phyloP scores from a whole-genome alignment of 345 rosid genomes.

The Triadica sebifera region DNA sequence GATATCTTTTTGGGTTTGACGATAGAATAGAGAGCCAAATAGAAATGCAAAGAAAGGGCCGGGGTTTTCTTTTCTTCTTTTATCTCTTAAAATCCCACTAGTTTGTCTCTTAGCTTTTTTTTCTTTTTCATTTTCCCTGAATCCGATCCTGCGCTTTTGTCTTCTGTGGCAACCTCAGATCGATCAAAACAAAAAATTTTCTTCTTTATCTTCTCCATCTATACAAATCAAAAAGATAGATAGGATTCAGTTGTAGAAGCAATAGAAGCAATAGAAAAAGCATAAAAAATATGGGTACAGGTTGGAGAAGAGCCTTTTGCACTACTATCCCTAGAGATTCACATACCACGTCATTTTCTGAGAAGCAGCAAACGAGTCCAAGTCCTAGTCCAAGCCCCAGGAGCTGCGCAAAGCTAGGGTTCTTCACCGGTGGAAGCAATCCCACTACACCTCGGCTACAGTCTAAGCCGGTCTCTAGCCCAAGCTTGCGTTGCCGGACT shows the following conservation, averaged over 20 bases:
- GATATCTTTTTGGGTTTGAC: constrained; percentile 26
- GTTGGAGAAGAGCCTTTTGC: constrained; percentile 98
- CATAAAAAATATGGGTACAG: constrained; percentile 61
- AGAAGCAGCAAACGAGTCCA: constrained; percentile 35
- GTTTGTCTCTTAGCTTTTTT: constrained; percentile 28
- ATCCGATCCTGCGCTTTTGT: constrained; percentile 40
- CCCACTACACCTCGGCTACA: constrained; percentile 58
- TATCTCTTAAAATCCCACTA: constrained; percentile 14
- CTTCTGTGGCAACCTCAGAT: constrained; percentile 40
- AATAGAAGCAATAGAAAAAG: too few relatives aligned
- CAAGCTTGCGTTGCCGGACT: constrained; percentile 50
- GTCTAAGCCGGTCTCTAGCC: constrained; percentile 35
- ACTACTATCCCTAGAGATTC: constrained; percentile 64
- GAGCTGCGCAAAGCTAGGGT: constrained; percentile 53
- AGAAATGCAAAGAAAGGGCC: too few relatives aligned
- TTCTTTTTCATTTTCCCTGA: constrained; percentile 31
- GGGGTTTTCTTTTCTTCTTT: neutral
- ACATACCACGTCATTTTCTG: constrained; percentile 32
- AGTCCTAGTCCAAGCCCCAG: constrained; percentile 49
- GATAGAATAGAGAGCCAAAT: neutral
- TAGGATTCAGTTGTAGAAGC: neutral
- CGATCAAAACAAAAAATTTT: constrained; percentile 31
- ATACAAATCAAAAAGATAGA: neutral
- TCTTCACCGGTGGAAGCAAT: constrained; percentile 58
- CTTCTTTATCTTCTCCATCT: constrained; percentile 10